Conservation (phyloP, 345 rosid species). For the Populus ilicifolia region DNA sequence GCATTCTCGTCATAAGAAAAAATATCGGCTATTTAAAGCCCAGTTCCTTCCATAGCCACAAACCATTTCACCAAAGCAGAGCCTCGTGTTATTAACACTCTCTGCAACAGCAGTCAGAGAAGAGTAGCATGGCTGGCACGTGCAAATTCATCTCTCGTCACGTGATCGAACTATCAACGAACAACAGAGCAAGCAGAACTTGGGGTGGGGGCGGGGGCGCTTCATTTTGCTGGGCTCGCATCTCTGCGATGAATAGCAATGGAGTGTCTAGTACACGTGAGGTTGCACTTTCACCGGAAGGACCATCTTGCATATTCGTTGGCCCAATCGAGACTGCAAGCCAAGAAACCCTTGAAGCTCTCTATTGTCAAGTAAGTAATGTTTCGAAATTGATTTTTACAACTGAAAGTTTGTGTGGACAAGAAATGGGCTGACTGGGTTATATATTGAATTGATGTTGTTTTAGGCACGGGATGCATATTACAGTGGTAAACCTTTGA, state of each 20-base stretch:
- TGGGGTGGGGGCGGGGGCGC: not conserved
- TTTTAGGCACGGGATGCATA: conserved; percentile 80
- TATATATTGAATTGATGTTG: conserved; percentile 10
- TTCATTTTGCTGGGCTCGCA: not conserved
- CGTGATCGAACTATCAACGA: conserved; percentile 37
- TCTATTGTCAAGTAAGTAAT: conserved; percentile 58
- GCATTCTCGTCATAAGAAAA: conserved; percentile 26
- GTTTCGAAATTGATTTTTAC: not conserved
- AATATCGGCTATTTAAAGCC: not conserved
- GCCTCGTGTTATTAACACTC: not conserved
- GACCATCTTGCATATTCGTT: conserved; percentile 82
- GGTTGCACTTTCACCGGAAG: conserved; percentile 40
- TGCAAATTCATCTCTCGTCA: conserved; percentile 50
- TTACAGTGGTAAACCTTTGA: conserved; percentile 80
- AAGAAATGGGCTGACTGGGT: not conserved
- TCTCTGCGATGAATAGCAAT: conserved; percentile 23
- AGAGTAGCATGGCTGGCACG: conserved; percentile 61
- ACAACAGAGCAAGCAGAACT: conserved; percentile 24
- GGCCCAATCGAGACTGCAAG: conserved; percentile 93
- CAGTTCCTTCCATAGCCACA: not conserved
- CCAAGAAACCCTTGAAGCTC: conserved; percentile 93
- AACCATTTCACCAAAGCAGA: not conserved
- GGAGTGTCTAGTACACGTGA: conserved; percentile 32
- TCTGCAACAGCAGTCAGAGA: not conserved
- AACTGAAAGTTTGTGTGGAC: not conserved